These are phyloP conservation scores for Sideroxylon spinosum DNA, from an alignment of 179 eudicot genomes.

Conservation along the genomic window DNA sequence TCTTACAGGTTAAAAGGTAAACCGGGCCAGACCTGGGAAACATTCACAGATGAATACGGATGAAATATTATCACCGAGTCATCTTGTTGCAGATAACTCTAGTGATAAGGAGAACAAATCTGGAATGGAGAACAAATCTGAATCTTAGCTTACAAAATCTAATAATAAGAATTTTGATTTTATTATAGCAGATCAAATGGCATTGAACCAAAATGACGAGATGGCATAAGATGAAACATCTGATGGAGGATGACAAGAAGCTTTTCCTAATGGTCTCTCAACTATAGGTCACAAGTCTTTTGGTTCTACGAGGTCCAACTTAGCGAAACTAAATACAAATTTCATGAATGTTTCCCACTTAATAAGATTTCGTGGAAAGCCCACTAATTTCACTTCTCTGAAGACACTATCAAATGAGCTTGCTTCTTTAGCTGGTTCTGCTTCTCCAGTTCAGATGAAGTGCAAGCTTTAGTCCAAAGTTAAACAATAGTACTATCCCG, in stretches of 20 bases:
- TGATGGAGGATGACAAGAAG: constrained; percentile 98
- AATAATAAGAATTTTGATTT: constrained; percentile 33
- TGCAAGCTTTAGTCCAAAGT: constrained; percentile 64
- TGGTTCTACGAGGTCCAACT: constrained; percentile 55
- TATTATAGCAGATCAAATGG: constrained; percentile 24
- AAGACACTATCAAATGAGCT: constrained; percentile 45
- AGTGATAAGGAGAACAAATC: constrained; percentile 69
- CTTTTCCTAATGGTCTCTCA: constrained; percentile 74
- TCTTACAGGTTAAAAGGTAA: constrained; percentile 65
- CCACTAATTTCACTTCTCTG: constrained; percentile 51
- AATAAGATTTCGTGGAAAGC: constrained; percentile 47
- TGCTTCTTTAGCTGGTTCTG: constrained; percentile 31
- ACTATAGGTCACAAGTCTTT: constrained; percentile 53
- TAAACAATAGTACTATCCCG: constrained; percentile 27
- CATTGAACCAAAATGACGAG: constrained; percentile 31
- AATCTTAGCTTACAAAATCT: constrained; percentile 36
- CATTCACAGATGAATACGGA: constrained; percentile 40
- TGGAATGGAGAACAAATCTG: constrained; percentile 49
- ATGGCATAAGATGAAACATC: constrained; percentile 45
- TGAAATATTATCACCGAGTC: constrained; percentile 36
- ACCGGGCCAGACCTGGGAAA: constrained; percentile 47
- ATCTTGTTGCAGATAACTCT: constrained; percentile 36
- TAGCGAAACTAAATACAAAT: constrained; percentile 73
- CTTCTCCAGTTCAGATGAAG: constrained; percentile 45
- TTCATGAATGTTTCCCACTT: constrained; percentile 45